Percentiles rank a stretch among this genome's conserved stretches.
These are phyloP conservation scores for Cyclotella kingstonii DNA, from an alignment of 108 stramenopile species.

Conservation along the genomic window DNA sequence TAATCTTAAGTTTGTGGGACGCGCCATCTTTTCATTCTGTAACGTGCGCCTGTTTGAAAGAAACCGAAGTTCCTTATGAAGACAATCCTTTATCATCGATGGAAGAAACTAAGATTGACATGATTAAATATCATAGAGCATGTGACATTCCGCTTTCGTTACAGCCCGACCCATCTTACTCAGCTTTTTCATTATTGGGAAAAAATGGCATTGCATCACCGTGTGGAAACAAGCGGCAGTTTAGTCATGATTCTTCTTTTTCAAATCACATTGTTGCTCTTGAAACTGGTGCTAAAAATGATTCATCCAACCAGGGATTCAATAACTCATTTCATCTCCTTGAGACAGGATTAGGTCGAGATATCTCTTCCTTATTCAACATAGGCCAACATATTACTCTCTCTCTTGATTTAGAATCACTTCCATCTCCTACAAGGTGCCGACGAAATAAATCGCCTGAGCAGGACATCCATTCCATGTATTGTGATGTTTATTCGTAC, in stretches of 20 bases:
- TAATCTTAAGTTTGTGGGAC: constrained; percentile 76
- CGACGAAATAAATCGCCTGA: neutral
- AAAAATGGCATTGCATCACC: constrained; percentile 25
- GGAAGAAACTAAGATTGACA: too few relatives aligned
- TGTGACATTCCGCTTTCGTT: constrained; percentile 30
- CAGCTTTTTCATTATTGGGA: constrained; percentile 27
- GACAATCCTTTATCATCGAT: too few relatives aligned
- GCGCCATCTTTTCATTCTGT: constrained; percentile 32
- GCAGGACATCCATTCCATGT: constrained; percentile 21
- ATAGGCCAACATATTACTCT: constrained; percentile 87
- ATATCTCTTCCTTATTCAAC: constrained; percentile 75
- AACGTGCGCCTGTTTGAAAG: too few relatives aligned
- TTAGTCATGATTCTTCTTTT: constrained; percentile 4
- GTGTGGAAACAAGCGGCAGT: constrained; percentile 20
- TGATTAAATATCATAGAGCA: too few relatives aligned
- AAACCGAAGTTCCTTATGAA: too few relatives aligned
- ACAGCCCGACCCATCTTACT: constrained; percentile 24
- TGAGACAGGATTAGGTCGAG: constrained; percentile 35
- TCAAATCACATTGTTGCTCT: too few relatives aligned
- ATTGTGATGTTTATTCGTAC: constrained; percentile 22
- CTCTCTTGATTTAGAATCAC: constrained; percentile 37
- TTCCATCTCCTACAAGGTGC: neutral
- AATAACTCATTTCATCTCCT: neutral
- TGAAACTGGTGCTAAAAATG: too few relatives aligned
- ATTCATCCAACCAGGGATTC: too few relatives aligned